Percentiles rank a stretch among this genome's conserved stretches.
Evolutionary conservation across 2,329 filamentous ascomycete species (phyloP).

Genomic region (Epichloe coenophiala): DNA sequence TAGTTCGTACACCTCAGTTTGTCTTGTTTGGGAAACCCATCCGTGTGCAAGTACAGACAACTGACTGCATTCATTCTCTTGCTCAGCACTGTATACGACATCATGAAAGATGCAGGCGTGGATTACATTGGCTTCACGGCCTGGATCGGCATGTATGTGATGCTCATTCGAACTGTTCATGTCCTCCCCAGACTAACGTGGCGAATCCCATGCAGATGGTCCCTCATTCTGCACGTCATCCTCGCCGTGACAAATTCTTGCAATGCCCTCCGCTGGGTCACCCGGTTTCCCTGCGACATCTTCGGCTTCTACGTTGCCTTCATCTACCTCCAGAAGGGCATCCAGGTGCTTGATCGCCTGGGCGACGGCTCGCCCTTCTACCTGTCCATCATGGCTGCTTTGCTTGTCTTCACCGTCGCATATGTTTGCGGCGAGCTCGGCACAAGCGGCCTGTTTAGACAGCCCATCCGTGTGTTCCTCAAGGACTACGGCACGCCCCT

Average conservation of each 20-base stretch:
- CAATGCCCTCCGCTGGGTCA: slow-evolving; percentile 80
- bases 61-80: not conserved
- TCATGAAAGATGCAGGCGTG: slow-evolving; percentile 62
- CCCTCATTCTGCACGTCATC: slow-evolving; percentile 71
- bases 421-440: slow-evolving; percentile 64
- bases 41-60: too few relatives aligned
- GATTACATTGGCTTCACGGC: slow-evolving; percentile 85
- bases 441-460: slow-evolving; percentile 56
- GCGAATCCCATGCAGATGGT: slow-evolving; percentile 45
- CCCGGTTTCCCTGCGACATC: slow-evolving; percentile 82
- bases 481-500: slow-evolving; percentile 83
- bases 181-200: too few relatives aligned
- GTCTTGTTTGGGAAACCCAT: not conserved
- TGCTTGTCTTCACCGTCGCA: slow-evolving; percentile 65
- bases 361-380: slow-evolving; percentile 58
- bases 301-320: slow-evolving; percentile 90
- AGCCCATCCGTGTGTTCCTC: slow-evolving; percentile 66
- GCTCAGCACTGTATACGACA: slow-evolving; percentile 68
- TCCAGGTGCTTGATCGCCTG: slow-evolving; percentile 70
- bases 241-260: slow-evolving; percentile 76
- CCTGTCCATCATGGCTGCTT: slow-evolving; percentile 60
- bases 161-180: not conserved
- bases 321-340: slow-evolving; percentile 83
- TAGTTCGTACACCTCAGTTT: slow-evolving; percentile 37
- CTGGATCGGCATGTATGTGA: slow-evolving; percentile 64